A percentile compares a stretch with the other conserved stretches of the same genome.
Conservation (phyloP, 2,329 filamentous ascomycete species). For the Chaetomiaceae sp. region DNA sequence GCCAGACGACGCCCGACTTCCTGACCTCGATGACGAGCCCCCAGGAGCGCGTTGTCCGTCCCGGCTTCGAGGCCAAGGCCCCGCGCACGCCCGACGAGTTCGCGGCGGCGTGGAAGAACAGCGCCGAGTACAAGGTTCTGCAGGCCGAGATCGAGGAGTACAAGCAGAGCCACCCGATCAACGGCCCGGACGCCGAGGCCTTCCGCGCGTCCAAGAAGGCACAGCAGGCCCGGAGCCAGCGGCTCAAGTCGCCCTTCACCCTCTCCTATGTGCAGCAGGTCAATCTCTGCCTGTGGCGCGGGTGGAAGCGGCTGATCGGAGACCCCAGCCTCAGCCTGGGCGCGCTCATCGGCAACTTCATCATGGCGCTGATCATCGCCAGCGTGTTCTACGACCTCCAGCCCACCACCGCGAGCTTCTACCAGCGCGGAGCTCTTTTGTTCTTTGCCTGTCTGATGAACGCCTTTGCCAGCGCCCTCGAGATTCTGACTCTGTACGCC, state of each 20-base stretch:
- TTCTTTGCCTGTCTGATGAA: slow-evolving; percentile 40
- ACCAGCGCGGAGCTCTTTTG: slow-evolving; percentile 40
- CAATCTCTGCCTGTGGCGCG: slow-evolving; percentile 14
- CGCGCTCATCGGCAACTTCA: slow-evolving; percentile 48
- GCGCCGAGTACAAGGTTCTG: slow-evolving; percentile 16
- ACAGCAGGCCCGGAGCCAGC: slow-evolving; percentile 28
- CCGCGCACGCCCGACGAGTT: slow-evolving; percentile 53
- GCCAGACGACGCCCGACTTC: slow-evolving; percentile 64
- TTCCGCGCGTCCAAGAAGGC: slow-evolving; percentile 16
- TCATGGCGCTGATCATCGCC: slow-evolving; percentile 60
- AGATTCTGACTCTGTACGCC: slow-evolving; percentile 30
- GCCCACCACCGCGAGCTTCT: slow-evolving; percentile 45
- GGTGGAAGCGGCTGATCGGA: slow-evolving; percentile 26
- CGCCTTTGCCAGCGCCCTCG: slow-evolving; percentile 24
- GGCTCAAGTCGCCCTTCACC: slow-evolving; percentile 19
- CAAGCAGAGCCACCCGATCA: too few species aligned
- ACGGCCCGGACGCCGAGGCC: slow-evolving; percentile 5
- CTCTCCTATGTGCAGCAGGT: slow-evolving; percentile 19
- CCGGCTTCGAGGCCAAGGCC: slow-evolving; percentile 49
- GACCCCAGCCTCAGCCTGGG: slow-evolving; percentile 50
- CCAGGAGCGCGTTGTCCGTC: slow-evolving; percentile 54
- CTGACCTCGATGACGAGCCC: slow-evolving; percentile 61
- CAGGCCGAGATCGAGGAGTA: slow-evolving; percentile 16
- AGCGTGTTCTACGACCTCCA: slow-evolving; percentile 60
- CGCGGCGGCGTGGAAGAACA: slow-evolving; percentile 39